Percentiles rank a stretch among this genome's conserved stretches.
These are phyloP conservation scores for Diaporthe amygdali DNA, from an alignment of 2,329 filamentous ascomycete species.

Conservation along the genomic window DNA sequence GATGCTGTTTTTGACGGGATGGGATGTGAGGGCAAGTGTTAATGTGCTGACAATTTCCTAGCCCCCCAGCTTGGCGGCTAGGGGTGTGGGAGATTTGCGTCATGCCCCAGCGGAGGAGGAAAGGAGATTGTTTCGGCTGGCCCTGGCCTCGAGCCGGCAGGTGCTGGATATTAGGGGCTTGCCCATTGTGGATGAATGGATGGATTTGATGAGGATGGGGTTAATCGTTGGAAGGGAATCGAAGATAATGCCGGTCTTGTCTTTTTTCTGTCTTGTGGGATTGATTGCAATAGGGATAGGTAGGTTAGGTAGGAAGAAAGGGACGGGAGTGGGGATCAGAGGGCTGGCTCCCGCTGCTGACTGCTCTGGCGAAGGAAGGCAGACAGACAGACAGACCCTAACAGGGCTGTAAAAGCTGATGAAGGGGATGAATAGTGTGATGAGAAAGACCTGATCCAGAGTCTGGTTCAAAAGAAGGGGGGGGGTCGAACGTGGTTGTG, in stretches of 20 bases:
- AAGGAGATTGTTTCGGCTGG: too few species aligned
- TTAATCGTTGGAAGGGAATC: background rate
- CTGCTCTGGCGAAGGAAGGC: background rate
- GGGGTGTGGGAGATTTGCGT: constrained; percentile 14
- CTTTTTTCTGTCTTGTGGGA: background rate
- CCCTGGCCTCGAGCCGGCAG: background rate
- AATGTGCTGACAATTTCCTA: background rate
- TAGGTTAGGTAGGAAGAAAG: background rate
- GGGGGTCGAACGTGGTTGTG: background rate
- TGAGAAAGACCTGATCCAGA: background rate
- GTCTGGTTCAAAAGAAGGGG: background rate
- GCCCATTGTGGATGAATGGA: too few species aligned
- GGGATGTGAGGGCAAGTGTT: background rate
- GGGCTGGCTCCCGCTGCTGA: background rate
- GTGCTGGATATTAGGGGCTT: background rate
- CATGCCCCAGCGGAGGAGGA: background rate
- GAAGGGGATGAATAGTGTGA: background rate
- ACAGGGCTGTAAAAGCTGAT: background rate
- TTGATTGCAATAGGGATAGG: background rate
- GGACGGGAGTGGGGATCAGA: background rate
- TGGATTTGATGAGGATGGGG: background rate
- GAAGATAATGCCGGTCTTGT: background rate
- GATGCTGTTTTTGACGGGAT: background rate
- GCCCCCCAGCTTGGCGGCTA: constrained; percentile 3
- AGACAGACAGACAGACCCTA: too few species aligned